Evolutionary conservation across 2,329 filamentous ascomycete species (phyloP).

Genomic region (Amesomyces nigricolor): DNA sequence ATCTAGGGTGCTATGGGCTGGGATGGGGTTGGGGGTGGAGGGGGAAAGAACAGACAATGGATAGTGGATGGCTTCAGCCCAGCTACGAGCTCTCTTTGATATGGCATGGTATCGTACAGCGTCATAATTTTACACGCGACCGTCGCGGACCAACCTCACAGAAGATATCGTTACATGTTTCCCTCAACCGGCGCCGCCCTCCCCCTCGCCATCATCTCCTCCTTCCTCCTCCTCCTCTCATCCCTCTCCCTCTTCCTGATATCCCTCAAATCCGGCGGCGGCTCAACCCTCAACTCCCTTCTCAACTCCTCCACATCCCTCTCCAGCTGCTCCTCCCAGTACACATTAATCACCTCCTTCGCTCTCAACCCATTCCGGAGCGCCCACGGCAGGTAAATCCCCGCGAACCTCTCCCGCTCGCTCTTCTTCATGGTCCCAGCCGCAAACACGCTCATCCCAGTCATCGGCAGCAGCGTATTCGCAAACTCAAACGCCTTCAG

Average conservation of each 20-base stretch:
- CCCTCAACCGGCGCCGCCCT: not conserved
- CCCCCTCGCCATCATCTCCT: conserved; percentile 6
- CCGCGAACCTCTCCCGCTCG: conserved; percentile 69
- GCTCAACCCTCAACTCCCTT: conserved; percentile 72
- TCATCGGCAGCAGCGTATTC: conserved; percentile 93
- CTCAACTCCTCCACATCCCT: conserved; percentile 75
- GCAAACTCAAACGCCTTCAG: conserved; percentile 97
- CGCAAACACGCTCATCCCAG: conserved; percentile 76
- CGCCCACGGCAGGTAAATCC: conserved; percentile 84
- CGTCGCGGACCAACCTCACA: not conserved
- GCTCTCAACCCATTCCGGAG: conserved; percentile 70
- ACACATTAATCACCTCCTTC: conserved; percentile 87
- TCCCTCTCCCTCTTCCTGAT: conserved; percentile 67
- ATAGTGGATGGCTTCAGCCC: not conserved
- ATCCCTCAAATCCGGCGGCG: conserved; percentile 76
- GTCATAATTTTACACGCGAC: conserved; percentile 3
- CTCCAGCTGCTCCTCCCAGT: conserved; percentile 93
- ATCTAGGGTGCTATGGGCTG: not conserved
- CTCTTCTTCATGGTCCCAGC: conserved; percentile 80
- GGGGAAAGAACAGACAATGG: not conserved
- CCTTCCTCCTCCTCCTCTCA: conserved; percentile 59
- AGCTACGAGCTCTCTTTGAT: not conserved
- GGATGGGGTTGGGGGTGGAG: not conserved
- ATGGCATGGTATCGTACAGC: not conserved
- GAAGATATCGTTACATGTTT: too few relatives aligned